Evolutionary conservation across 2,329 filamentous ascomycete genomes (phyloP).

Genomic region (Leptosphaerulina australis): DNA sequence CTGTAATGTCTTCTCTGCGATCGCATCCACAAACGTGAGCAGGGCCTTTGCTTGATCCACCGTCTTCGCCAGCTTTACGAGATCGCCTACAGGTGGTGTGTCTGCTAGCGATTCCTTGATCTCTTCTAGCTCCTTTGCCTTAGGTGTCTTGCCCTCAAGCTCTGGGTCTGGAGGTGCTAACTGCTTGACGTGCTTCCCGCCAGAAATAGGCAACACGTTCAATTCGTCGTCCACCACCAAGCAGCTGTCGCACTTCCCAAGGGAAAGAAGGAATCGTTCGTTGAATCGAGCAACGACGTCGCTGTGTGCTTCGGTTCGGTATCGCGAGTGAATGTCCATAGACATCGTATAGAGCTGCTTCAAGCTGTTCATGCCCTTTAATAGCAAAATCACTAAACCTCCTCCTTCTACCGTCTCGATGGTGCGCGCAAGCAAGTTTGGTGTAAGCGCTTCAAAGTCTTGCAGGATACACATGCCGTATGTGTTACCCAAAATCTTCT

Average conservation of each 20-base stretch:
- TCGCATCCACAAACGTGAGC: conserved; percentile 95
- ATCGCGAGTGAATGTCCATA: conserved; percentile 97
- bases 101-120: conserved; percentile 89
- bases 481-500: conserved; percentile 97
- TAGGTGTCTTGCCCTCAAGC: conserved; percentile 71
- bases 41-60: conserved; percentile 96
- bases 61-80: conserved; percentile 85
- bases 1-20: conserved; percentile 91
- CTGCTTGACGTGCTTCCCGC: conserved; percentile 85
- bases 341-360: conserved; percentile 96
- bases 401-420: conserved; percentile 98
- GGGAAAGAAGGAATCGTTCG: conserved; percentile 92
- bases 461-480: conserved; percentile 98
- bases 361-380: conserved; percentile 96
- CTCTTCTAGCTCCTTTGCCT: conserved; percentile 75
- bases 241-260: conserved; percentile 94
- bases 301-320: conserved; percentile 92
- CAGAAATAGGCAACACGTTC: conserved; percentile 95
- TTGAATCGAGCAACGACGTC: conserved; percentile 97
- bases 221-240: conserved; percentile 97
- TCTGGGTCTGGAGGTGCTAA: conserved; percentile 78
- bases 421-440: conserved; percentile 92
- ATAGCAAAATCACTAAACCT: conserved; percentile 83
- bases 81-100: conserved; percentile 80
- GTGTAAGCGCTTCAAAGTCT: conserved; percentile 96